Conservation (phyloP, 2,329 filamentous ascomycete genomes). For the Paraphoma chrysanthemicola region DNA sequence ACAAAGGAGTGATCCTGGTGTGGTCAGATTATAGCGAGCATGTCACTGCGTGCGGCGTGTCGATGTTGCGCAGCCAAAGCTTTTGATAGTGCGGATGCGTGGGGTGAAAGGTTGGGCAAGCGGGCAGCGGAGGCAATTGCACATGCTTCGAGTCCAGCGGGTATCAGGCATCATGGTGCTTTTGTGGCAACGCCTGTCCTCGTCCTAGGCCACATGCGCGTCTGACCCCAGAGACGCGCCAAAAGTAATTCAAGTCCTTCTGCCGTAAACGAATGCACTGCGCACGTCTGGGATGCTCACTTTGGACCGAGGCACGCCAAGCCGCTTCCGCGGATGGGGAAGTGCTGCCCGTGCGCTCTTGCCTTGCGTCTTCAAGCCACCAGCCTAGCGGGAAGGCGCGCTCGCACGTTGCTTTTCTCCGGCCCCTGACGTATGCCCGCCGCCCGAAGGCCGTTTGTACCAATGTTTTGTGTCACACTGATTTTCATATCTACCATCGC, state of each 20-base stretch:
- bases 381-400: conserved; percentile 1
- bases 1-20: not conserved
- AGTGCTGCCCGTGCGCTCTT: not conserved
- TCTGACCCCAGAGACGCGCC: conserved; percentile 9
- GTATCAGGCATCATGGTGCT: conserved; percentile 15
- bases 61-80: conserved; percentile 7
- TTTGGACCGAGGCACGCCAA: conserved; percentile 1
- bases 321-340: not conserved
- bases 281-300: not conserved
- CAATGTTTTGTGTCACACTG: conserved; percentile 10
- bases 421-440: conserved; percentile 3
- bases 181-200: conserved; percentile 16
- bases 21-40: conserved; percentile 4
- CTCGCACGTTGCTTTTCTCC: conserved; percentile 1
- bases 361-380: conserved; percentile 3
- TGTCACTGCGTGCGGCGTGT: conserved; percentile 19
- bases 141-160: not conserved
- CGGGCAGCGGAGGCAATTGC: conserved; percentile 7
- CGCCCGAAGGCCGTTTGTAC: conserved; percentile 4
- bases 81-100: conserved; percentile 21
- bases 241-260: conserved; percentile 17
- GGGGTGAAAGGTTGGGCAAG: conserved; percentile 18
- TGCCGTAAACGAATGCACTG: conserved; percentile 5
- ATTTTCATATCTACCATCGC: not conserved
- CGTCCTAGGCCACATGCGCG: conserved; percentile 3